phyloP scores from a whole-genome alignment of 305 asterid species.

The Petunia hybrid region DNA sequence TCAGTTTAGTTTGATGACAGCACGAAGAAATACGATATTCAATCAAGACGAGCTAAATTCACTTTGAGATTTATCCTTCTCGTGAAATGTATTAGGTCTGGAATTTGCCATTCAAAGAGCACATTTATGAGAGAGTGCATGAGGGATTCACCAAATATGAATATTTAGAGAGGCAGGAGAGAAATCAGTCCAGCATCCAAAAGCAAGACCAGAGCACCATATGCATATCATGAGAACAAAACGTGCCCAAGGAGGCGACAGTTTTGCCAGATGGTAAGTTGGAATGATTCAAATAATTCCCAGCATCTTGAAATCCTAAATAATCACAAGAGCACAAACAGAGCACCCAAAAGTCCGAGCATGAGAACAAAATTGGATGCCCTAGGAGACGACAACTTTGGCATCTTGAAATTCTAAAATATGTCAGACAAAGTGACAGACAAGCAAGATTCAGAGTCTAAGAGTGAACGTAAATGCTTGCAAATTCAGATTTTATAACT shows the following conservation, averaged over 20 bases:
- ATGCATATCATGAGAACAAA: slow-evolving; percentile 25
- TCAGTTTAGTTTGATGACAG: neutral
- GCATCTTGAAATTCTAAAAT: slow-evolving; percentile 28
- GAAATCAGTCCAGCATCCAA: neutral
- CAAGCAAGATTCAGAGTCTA: neutral
- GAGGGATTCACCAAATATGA: slow-evolving; percentile 16
- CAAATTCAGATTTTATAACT: neutral
- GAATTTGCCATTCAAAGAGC: slow-evolving; percentile 6
- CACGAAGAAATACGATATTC: neutral
- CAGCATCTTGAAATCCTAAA: slow-evolving; percentile 22
- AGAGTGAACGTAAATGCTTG: slow-evolving; percentile 5
- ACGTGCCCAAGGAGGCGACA: slow-evolving; percentile 16
- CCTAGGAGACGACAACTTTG: no score
- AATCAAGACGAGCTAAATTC: slow-evolving; percentile 1
- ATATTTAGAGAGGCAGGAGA: slow-evolving; percentile 4
- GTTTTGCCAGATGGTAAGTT: neutral
- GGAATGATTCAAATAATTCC: slow-evolving; percentile 13
- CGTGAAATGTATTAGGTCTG: neutral
- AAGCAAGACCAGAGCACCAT: slow-evolving; percentile 20
- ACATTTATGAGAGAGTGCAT: neutral
- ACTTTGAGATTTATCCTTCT: slow-evolving; percentile 16
- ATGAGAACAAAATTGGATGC: no score
- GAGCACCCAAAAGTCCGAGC: no score
- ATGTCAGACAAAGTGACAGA: neutral
- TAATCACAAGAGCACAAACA: no score